Percentiles rank a stretch among this genome's conserved stretches.
phyloP scores from a whole-genome alignment of 2,329 filamentous ascomycete genomes.

The Diplodia seriata region DNA sequence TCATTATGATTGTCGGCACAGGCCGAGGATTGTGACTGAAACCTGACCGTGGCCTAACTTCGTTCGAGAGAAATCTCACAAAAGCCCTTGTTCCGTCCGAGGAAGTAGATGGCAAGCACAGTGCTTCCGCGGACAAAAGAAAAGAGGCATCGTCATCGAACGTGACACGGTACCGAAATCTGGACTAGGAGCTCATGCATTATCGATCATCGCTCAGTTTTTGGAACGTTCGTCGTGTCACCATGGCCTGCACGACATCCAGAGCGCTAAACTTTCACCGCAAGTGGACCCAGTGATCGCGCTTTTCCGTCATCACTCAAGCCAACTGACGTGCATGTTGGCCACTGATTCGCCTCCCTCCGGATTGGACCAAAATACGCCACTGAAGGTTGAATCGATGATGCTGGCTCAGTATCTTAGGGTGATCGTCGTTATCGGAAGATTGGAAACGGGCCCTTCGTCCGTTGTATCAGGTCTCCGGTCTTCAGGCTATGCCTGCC shows the following conservation, averaged over 20 bases:
- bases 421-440: not conserved
- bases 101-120: not conserved
- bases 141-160: not conserved
- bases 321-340: not conserved
- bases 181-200: not conserved
- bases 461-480: not conserved
- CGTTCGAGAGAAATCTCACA: too few relatives aligned
- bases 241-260: constrained; percentile 2
- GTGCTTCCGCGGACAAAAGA: not conserved
- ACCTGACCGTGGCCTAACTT: not conserved
- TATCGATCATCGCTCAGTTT: not conserved
- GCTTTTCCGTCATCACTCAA: not conserved
- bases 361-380: not conserved
- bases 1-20: not conserved
- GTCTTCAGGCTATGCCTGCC: not conserved
- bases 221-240: not conserved
- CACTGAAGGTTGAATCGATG: not conserved
- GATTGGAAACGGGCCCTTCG: not conserved
- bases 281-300: not conserved
- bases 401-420: not conserved
- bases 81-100: too few relatives aligned
- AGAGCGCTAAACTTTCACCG: not conserved
- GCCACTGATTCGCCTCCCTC: not conserved
- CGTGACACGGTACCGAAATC: not conserved
- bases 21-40: not conserved